phyloP scores from a whole-genome alignment of 169 alveolate species.

The Besnoitia besnoiti region DNA sequence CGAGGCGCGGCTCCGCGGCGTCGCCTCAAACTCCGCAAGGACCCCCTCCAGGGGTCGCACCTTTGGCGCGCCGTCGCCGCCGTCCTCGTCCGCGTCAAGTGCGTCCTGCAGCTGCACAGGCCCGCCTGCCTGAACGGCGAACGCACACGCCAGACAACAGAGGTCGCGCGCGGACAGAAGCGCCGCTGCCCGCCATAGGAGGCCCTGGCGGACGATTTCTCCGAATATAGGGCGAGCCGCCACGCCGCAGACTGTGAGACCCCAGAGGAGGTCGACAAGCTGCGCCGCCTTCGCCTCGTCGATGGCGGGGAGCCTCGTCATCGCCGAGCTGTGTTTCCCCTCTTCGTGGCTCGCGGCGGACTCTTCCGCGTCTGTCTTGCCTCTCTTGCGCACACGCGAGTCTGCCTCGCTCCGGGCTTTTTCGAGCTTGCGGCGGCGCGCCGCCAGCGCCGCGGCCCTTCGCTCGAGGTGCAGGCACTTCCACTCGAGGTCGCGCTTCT shows the following conservation, averaged over 20 bases:
- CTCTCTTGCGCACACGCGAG: background rate
- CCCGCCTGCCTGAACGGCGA: background rate
- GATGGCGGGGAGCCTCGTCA: background rate
- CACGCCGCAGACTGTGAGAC: background rate
- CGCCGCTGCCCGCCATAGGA: background rate
- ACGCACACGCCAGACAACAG: background rate
- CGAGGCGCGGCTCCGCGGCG: no score
- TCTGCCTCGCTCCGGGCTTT: background rate
- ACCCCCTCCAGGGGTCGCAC: no score
- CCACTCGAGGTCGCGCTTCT: background rate
- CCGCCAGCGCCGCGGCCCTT: background rate
- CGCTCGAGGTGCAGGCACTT: background rate
- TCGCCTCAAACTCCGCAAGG: no score
- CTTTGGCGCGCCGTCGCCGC: no score
- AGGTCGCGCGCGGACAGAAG: background rate
- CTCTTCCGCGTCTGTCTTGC: background rate
- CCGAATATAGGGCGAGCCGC: constrained; percentile 6
- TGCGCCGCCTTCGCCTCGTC: constrained; percentile 18
- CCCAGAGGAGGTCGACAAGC: constrained; percentile 36
- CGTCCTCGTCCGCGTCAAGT: background rate
- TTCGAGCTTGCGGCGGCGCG: background rate
- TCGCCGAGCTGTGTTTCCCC: background rate
- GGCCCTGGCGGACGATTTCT: background rate
- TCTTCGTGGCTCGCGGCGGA: background rate
- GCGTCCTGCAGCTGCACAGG: background rate